phyloP scores from a whole-genome alignment of 768 basidiomycete genomes.

The Mycena chlorophos region DNA sequence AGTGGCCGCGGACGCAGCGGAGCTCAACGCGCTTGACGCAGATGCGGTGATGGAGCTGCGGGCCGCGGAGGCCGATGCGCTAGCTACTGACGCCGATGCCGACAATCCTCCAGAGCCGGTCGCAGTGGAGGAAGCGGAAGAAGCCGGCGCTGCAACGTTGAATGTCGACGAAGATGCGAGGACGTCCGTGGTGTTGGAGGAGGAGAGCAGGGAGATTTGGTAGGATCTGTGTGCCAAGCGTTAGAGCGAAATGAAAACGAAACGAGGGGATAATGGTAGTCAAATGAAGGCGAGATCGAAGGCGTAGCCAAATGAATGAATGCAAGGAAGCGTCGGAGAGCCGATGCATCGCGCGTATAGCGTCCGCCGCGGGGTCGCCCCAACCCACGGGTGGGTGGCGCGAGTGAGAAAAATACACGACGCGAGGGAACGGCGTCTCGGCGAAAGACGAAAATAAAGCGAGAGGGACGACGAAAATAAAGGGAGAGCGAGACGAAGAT shows the following conservation, averaged over 20 bases:
- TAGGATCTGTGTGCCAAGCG: neutral
- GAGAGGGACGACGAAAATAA: neutral
- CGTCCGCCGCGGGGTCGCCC: too few species aligned
- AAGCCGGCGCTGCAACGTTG: neutral
- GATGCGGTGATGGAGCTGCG: neutral
- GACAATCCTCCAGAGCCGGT: neutral
- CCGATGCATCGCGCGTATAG: too few species aligned
- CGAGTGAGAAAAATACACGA: neutral
- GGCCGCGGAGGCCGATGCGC: neutral
- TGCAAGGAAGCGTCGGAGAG: too few species aligned
- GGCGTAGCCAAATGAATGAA: too few species aligned
- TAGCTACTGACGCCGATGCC: neutral
- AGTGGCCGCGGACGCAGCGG: neutral
- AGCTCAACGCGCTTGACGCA: neutral
- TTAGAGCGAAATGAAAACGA: too few species aligned
- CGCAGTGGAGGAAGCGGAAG: neutral
- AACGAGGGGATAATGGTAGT: too few species aligned
- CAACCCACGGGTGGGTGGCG: neutral
- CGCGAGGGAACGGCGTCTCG: neutral
- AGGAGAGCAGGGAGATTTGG: neutral
- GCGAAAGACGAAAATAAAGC: neutral
- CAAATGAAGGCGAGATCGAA: too few species aligned
- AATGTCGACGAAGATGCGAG: constrained; percentile 2
- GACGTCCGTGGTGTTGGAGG: neutral
- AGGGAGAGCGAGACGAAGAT: neutral